A percentile compares a stretch with the other conserved stretches of the same genome.
phyloP scores from a whole-genome alignment of 129 eudicot genomes.

The Chrysanthemum makinoi region DNA sequence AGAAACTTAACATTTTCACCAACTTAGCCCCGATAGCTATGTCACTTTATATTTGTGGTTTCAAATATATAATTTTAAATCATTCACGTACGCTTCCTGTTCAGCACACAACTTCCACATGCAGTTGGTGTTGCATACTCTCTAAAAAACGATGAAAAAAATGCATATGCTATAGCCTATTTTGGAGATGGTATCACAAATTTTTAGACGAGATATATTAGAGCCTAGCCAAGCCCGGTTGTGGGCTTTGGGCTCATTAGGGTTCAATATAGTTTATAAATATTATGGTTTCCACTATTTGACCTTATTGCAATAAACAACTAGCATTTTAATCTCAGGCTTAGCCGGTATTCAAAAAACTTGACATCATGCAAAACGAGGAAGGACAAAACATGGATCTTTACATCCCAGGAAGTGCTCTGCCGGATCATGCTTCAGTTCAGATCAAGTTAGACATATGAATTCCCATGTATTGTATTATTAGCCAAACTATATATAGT shows the following conservation, averaged over 20 bases:
- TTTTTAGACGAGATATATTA: too few species aligned
- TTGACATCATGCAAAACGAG: not conserved
- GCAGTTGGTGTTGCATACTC: constrained; percentile 91
- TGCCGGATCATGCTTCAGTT: too few species aligned
- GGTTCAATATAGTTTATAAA: too few species aligned
- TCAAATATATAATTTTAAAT: not conserved
- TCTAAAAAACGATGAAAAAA: constrained; percentile 61
- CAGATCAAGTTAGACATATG: too few species aligned
- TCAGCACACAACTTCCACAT: constrained; percentile 82
- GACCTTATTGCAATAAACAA: too few species aligned
- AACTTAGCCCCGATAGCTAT: constrained; percentile 69
- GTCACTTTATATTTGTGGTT: constrained; percentile 5
- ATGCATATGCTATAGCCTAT: constrained; percentile 69
- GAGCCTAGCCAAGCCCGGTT: too few species aligned
- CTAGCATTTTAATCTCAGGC: constrained; percentile 23
- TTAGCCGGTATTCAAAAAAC: constrained; percentile 36
- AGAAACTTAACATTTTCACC: constrained; percentile 52
- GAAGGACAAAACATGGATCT: constrained; percentile 9
- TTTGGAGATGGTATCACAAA: constrained; percentile 66
- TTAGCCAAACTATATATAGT: too few species aligned
- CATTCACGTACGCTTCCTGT: not conserved
- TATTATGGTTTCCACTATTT: too few species aligned
- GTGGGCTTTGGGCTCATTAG: too few species aligned
- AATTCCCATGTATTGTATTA: too few species aligned
- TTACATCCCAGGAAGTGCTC: constrained; percentile 70